Evolutionary conservation across 2,329 filamentous ascomycete genomes (phyloP).

Genomic region (Nannizziopsis barbatae): DNA sequence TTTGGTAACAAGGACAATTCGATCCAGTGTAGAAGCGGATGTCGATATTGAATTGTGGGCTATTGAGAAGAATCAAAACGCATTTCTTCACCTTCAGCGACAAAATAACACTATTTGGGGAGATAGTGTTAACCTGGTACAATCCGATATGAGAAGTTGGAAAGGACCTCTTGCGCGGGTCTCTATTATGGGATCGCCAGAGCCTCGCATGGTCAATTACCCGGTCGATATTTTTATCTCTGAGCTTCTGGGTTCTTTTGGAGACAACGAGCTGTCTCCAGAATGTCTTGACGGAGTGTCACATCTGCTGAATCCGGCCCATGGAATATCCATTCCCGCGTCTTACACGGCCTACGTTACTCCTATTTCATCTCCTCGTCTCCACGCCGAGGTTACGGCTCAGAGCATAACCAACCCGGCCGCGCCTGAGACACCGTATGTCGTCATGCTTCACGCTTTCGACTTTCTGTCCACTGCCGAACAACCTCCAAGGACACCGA

Average conservation of each 20-base stretch:
- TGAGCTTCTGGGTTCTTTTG: constrained; percentile 84
- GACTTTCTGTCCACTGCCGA: constrained; percentile 66
- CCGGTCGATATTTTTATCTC: constrained; percentile 80
- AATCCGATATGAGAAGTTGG: constrained; percentile 97
- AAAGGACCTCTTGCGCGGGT: constrained; percentile 53
- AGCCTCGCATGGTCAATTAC: constrained; percentile 19
- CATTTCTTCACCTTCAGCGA: constrained; percentile 79
- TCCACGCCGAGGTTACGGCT: constrained; percentile 67
- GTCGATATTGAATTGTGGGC: constrained; percentile 80
- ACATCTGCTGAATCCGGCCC: constrained; percentile 63
- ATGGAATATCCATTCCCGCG: constrained; percentile 86
- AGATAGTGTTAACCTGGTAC: constrained; percentile 70
- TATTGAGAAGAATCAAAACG: constrained; percentile 96
- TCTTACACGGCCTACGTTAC: constrained; percentile 90
- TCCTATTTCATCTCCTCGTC: constrained; percentile 78
- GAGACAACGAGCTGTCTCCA: constrained; percentile 90
- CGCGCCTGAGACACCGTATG: constrained; percentile 84
- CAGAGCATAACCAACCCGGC: constrained; percentile 52
- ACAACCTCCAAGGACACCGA: constrained; percentile 31
- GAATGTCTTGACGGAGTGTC: constrained; percentile 96
- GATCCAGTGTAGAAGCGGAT: constrained; percentile 63
- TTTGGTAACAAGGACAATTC: constrained; percentile 74
- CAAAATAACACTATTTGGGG: constrained; percentile 78
- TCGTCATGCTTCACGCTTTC: constrained; percentile 81
- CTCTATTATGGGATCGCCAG: constrained; percentile 22